These are phyloP conservation scores for Fomitopsis palustris DNA, from an alignment of 1,284 basidiomycete species.

Conservation along the genomic window DNA sequence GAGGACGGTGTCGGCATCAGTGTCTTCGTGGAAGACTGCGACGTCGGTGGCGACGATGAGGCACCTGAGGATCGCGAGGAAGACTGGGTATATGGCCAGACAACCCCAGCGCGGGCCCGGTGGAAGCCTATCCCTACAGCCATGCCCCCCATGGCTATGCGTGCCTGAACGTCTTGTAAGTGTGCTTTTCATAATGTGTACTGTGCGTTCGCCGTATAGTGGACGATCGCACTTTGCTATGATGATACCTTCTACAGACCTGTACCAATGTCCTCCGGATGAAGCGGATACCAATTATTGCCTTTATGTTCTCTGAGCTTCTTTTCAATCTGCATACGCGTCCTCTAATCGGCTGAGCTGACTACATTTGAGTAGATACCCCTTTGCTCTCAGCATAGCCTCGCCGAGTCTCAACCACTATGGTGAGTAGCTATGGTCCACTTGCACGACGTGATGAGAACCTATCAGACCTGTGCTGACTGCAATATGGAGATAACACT, in stretches of 20 bases:
- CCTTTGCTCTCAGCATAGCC: not conserved
- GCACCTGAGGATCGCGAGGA: constrained; percentile 26
- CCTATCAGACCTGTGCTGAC: constrained; percentile 38
- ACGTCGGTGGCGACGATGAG: constrained; percentile 16
- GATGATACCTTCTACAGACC: constrained; percentile 44
- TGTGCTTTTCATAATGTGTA: constrained; percentile 5
- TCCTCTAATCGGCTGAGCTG: constrained; percentile 2
- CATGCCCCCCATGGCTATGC: constrained; percentile 29
- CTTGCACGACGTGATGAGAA: constrained; percentile 25
- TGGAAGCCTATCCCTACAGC: constrained; percentile 55
- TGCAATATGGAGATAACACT: constrained; percentile 30
- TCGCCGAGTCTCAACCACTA: not conserved
- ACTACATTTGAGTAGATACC: not conserved
- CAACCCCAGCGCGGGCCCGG: constrained; percentile 43
- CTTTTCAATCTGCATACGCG: not conserved
- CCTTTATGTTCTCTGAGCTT: constrained; percentile 29
- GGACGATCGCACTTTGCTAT: constrained; percentile 9
- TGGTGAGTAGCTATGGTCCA: constrained; percentile 22
- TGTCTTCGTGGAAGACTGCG: constrained; percentile 70
- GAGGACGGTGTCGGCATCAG: constrained; percentile 72
- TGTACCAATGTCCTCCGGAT: constrained; percentile 37
- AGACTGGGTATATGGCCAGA: constrained; percentile 63
- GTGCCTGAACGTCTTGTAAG: constrained; percentile 21
- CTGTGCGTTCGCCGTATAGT: no score
- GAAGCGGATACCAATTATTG: constrained; percentile 37